These are phyloP conservation scores for Plasmodium falciparum DNA, from an alignment of 169 alveolate genomes.

Conservation along the genomic window DNA sequence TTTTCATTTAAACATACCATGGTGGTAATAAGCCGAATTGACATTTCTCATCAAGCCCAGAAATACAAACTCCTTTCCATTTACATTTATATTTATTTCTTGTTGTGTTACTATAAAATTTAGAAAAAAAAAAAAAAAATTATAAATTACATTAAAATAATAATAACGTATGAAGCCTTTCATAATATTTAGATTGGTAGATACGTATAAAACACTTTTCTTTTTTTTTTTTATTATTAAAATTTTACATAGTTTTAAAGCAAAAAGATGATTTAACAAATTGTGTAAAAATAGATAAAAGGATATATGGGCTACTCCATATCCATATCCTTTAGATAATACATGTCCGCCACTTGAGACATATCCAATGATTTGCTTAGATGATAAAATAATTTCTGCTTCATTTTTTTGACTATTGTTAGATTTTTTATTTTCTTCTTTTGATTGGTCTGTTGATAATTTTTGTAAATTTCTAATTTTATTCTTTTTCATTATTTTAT, in stretches of 20 bases:
- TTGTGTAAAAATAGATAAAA: constrained; percentile 37
- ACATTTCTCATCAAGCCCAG: constrained; percentile 47
- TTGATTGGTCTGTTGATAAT: not conserved
- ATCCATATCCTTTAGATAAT: constrained; percentile 69
- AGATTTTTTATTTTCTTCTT: not conserved
- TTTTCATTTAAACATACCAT: constrained; percentile 20
- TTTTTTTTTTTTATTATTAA: not conserved
- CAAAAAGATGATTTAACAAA: constrained; percentile 43
- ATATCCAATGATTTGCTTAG: constrained; percentile 68
- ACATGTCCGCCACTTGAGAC: constrained; percentile 76
- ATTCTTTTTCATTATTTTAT: constrained; percentile 30
- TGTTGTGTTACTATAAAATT: constrained; percentile 14
- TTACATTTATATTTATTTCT: constrained; percentile 21
- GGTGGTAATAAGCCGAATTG: constrained; percentile 36
- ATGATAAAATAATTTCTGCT: constrained; percentile 56
- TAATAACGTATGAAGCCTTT: not conserved
- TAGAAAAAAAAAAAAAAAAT: constrained; percentile 1
- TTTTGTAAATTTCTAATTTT: not conserved
- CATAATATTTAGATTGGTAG: not conserved
- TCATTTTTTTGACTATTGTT: not conserved
- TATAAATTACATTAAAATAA: not conserved
- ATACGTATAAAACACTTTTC: not conserved
- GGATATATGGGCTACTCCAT: constrained; percentile 64
- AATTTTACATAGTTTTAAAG: constrained; percentile 35
- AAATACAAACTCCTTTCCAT: constrained; percentile 39